Base-by-base conservation (phyloP, 352 stramenopile genomes). In the Phytopythium chamaehyphon region DNA sequence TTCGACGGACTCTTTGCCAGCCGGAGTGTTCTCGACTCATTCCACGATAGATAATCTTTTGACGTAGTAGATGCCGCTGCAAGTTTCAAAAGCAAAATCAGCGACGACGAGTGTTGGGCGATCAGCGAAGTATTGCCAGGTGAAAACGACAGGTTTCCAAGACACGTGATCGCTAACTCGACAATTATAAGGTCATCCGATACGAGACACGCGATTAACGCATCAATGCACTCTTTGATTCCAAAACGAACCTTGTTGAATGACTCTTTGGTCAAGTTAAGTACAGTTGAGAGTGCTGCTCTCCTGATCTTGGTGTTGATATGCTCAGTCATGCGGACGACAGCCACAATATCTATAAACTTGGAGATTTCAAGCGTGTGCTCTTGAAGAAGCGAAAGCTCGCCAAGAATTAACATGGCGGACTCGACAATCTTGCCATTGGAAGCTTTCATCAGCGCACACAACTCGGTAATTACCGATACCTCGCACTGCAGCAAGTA, bases 211-310 rank as follows among this genome's bases (percentile, higher is more conserved):
- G 23, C 31, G 15, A 89, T 46, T 23, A 92, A 56, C 7, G 75
- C 75, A 24, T 73, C 61, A 11, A 89, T 54, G 37, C 79, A 85
- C 38, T 83, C 71, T 9, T 59, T 56, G 8, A 86, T 64, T 1
- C 79, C 78, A 23, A 89, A 92, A 10, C 76, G 76, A 5, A 85
- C 56, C 52, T 90, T 90, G 59, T 90, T 90, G 47, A 90, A 89
- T 0, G 82, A 87, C 49, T 90, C 78, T 15, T 82, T 83, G 4
- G 79, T 92, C 9, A 90, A 53, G 56, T 86, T 69, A 1, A 80
- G 43, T 3, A 86, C 62, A 4, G 81, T 74, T 12, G 71, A 54
- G 28, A 92, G 53, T 35, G 74, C 71, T 0, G 82, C 78, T 40
- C 74, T 64, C 39, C 71, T 56, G 33, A 92, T 83, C 15, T 76